Conservation (phyloP, 257 asterid species). For the Prunella vulgaris region DNA sequence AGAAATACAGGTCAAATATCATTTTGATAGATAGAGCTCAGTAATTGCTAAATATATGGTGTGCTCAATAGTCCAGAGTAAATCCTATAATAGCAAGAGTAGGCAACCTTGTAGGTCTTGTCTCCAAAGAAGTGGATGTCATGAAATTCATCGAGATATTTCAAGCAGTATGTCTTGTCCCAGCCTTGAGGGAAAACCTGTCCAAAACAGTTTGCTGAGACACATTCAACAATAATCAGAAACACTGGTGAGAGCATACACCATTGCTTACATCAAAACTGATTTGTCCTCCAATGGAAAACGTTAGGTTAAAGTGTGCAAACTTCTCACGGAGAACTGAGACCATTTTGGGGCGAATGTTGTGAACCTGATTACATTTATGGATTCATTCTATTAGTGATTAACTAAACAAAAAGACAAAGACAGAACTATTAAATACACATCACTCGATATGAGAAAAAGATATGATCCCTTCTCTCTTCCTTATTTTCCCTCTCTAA, state of each 20-base stretch:
- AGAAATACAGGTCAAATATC: not conserved
- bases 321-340: conserved; percentile 76
- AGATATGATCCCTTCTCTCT: not conserved
- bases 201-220: conserved; percentile 14
- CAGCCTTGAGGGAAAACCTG: conserved; percentile 97
- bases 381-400: conserved; percentile 8
- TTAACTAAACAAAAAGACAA: conserved; percentile 5
- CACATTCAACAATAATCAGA: conserved; percentile 4
- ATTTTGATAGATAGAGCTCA: not conserved
- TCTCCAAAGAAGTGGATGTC: conserved; percentile 96
- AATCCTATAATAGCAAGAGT: conserved; percentile 1
- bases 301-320: conserved; percentile 66
- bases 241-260: not conserved
- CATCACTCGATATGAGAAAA: not conserved
- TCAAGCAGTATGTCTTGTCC: conserved; percentile 98
- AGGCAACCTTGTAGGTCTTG: conserved; percentile 87
- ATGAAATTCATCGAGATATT: conserved; percentile 69
- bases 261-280: conserved; percentile 81
- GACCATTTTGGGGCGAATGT: conserved; percentile 83
- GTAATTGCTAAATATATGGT: not conserved
- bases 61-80: not conserved
- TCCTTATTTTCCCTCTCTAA: not conserved
- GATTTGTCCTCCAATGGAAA: conserved; percentile 95
- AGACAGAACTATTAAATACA: not conserved
- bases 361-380: conserved; percentile 54